Conservation (phyloP, 176 grass and related monocot genomes). For the Raddia distichophylla region DNA sequence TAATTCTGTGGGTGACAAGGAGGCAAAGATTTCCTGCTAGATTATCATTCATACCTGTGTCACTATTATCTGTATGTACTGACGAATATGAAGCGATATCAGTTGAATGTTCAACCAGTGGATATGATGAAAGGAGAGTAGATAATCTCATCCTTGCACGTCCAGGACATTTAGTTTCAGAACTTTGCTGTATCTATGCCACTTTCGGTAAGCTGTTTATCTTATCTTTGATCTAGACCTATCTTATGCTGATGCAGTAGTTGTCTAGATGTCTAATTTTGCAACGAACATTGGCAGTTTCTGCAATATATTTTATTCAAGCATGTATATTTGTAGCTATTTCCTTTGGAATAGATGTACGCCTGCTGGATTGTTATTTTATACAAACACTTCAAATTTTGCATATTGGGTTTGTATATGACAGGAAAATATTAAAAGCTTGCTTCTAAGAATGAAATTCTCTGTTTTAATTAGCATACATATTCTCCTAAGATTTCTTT, state of each 20-base stretch:
- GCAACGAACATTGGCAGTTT: neutral
- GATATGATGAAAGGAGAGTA: slow-evolving; percentile 32
- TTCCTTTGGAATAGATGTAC: neutral
- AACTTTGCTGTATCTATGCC: slow-evolving; percentile 67
- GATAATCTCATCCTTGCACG: slow-evolving; percentile 21
- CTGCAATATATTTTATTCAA: neutral
- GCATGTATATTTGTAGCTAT: neutral
- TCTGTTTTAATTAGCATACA: neutral
- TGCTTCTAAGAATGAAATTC: slow-evolving; percentile 22
- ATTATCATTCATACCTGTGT: slow-evolving; percentile 63
- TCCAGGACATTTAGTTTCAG: slow-evolving; percentile 56
- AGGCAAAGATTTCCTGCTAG: slow-evolving; percentile 84
- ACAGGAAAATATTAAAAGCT: neutral
- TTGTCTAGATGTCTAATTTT: slow-evolving; percentile 17
- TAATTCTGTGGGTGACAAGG: slow-evolving; percentile 60
- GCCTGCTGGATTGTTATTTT: slow-evolving; percentile 11
- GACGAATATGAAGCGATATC: slow-evolving; percentile 25
- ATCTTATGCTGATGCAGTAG: slow-evolving; percentile 17
- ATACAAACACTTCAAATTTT: slow-evolving; percentile 20
- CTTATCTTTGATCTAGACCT: slow-evolving; percentile 12
- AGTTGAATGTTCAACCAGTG: slow-evolving; percentile 16
- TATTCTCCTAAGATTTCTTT: slow-evolving; percentile 1
- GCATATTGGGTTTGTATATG: neutral
- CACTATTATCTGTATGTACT: slow-evolving; percentile 31
- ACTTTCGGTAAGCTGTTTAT: slow-evolving; percentile 62